Percentiles rank a stretch among this genome's conserved stretches.
Conservation (phyloP, 164 flowering plant genomes). For the Cinnamomum chago region DNA sequence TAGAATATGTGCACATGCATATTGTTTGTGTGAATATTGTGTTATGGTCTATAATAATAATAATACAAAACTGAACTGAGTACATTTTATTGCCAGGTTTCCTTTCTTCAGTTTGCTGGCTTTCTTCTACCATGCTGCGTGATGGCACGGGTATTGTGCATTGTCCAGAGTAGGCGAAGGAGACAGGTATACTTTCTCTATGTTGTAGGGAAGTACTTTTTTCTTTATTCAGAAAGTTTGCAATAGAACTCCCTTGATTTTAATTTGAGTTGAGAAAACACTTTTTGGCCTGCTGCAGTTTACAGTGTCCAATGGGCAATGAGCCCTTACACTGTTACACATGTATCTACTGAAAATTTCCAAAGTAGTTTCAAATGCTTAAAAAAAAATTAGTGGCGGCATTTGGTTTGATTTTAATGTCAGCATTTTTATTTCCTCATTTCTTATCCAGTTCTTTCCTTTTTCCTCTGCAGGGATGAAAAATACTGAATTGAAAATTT, state of each 20-base stretch:
- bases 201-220: neutral
- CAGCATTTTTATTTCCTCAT: neutral
- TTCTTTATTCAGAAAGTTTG: neutral
- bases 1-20: too few species aligned
- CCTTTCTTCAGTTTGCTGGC: constrained; percentile 61
- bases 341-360: too few species aligned
- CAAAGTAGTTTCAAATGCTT: neutral
- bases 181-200: constrained; percentile 39
- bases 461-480: neutral
- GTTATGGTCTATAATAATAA: too few species aligned
- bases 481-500: neutral
- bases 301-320: neutral
- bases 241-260: neutral
- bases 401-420: neutral
- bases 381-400: neutral
- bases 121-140: constrained; percentile 65
- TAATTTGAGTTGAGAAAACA: neutral
- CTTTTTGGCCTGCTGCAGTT: neutral
- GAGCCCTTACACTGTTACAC: neutral
- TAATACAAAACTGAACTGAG: neutral
- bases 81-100: constrained; percentile 43
- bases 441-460: neutral
- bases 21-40: too few species aligned
- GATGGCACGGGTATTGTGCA: constrained; percentile 52
- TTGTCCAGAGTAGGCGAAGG: constrained; percentile 51